These are phyloP conservation scores for Agroathelia rolfsii DNA, from an alignment of 1,284 basidiomycete species.

Conservation along the genomic window DNA sequence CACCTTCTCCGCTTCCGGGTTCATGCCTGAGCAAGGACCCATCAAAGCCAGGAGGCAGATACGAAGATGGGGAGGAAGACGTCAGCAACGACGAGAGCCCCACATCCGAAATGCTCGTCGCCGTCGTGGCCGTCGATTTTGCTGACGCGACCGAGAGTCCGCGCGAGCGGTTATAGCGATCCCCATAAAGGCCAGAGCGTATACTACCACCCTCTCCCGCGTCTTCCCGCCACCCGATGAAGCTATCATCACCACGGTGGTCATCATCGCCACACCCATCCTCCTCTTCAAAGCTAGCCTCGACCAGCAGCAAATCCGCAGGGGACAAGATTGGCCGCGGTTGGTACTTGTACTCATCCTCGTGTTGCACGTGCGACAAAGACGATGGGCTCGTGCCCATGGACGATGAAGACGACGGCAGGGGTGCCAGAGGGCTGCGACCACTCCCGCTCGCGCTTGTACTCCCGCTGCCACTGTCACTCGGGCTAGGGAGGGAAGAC, in stretches of 20 bases:
- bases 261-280: constrained; percentile 15
- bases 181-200: no score
- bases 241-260: no score
- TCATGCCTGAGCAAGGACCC: no score
- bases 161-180: constrained; percentile 16
- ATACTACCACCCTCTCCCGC: constrained; percentile 10
- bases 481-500: no score
- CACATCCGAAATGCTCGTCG: constrained; percentile 14
- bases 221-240: no score
- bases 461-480: no score
- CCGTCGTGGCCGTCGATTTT: constrained; percentile 25
- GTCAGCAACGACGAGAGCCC: constrained; percentile 3
- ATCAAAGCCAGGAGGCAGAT: neutral
- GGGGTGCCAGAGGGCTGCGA: constrained; percentile 23
- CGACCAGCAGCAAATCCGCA: constrained; percentile 50
- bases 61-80: constrained; percentile 4
- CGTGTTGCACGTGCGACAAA: constrained; percentile 16
- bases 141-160: constrained; percentile 26
- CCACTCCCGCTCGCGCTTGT: no score
- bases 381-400: neutral
- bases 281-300: constrained; percentile 32
- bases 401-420: constrained; percentile 1
- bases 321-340: constrained; percentile 59
- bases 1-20: no score
- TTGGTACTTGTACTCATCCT: constrained; percentile 37